Base-by-base conservation (phyloP, 2,329 filamentous ascomycete species). In the Coleophoma cylindrospora region DNA sequence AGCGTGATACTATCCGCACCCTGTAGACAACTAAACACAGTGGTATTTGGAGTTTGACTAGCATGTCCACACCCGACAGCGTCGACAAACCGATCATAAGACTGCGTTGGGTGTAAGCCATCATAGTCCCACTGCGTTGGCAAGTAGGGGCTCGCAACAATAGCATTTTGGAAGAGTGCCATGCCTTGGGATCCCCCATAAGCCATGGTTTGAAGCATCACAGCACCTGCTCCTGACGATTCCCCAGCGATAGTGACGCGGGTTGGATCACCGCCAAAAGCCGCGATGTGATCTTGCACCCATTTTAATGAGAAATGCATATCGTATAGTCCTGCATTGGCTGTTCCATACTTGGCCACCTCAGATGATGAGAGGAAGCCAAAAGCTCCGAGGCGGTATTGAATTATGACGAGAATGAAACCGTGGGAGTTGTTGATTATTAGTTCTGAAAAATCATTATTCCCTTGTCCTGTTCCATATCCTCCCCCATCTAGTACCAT, bases 241-340 rank as follows among this genome's bases (percentile, higher is more conserved):
- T 79, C 74, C 0, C 81, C 80, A 50, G 72, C 73, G 15, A 82
- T 71, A 0, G 77, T 80, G 0, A 84, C 74, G 7, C 74, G 69
- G 1, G 61, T 54, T 0, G 71, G 69, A 47, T 83, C 73, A 3
- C 80, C 79, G 0, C 80, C 78, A 48, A 83, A 83, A 2, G 68
- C 60, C 2, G 63, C 56, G 47, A 83, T 78, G 51, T 83, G 64
- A 9, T 67, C 68, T 45, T 79, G 72, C 0, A 82, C 73, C 69
- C 80, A 83, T 54, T 74, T 60, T 2, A 83, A 61, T 2, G 75
- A 72, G 4, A 73, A 72, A 13, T 71, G 68, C 55, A 80, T 76
- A 51, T 82, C 79, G 3, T 76, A 65, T 0, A 82, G 61, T 0
- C 79, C 79, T 1, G 74, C 73, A 51, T 84, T 83, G 11, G 75